These are phyloP conservation scores for Ascocoryne sarcoides DNA, from an alignment of 2,329 filamentous ascomycete species.

Conservation along the genomic window DNA sequence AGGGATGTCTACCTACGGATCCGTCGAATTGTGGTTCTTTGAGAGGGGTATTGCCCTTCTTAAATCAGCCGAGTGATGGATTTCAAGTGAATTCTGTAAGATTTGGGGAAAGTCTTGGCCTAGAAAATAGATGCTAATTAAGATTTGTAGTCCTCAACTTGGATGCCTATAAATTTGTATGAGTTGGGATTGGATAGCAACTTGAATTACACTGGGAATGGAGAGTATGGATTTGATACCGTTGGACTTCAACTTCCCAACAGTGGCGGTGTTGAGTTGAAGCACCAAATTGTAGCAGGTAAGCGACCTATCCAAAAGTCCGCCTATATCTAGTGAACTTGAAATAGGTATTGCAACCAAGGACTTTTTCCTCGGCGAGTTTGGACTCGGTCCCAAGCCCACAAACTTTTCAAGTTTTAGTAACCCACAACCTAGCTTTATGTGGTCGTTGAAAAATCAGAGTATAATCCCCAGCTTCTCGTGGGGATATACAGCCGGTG, in stretches of 20 bases:
- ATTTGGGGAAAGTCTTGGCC: not conserved
- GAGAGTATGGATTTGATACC: constrained; percentile 16
- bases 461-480: constrained; percentile 31
- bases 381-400: constrained; percentile 32
- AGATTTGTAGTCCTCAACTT: constrained; percentile 30
- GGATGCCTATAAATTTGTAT: constrained; percentile 29
- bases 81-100: constrained; percentile 7
- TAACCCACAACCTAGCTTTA: not conserved
- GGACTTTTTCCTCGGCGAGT: constrained; percentile 26
- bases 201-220: constrained; percentile 28
- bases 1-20: constrained; percentile 9
- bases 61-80: constrained; percentile 5
- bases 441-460: constrained; percentile 17
- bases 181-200: constrained; percentile 32
- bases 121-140: not conserved
- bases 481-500: constrained; percentile 35
- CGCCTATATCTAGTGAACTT: not conserved
- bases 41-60: constrained; percentile 7
- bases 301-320: constrained; percentile 9
- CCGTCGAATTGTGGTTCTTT: constrained; percentile 8
- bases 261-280: constrained; percentile 17
- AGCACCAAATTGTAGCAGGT: constrained; percentile 13
- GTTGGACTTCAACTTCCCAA: constrained; percentile 9
- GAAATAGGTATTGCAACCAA: constrained; percentile 10
- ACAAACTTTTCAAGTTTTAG: constrained; percentile 32